Evolutionary conservation across 1,284 basidiomycete genomes (phyloP).

Genomic region (Sanghuangporus baumii): DNA sequence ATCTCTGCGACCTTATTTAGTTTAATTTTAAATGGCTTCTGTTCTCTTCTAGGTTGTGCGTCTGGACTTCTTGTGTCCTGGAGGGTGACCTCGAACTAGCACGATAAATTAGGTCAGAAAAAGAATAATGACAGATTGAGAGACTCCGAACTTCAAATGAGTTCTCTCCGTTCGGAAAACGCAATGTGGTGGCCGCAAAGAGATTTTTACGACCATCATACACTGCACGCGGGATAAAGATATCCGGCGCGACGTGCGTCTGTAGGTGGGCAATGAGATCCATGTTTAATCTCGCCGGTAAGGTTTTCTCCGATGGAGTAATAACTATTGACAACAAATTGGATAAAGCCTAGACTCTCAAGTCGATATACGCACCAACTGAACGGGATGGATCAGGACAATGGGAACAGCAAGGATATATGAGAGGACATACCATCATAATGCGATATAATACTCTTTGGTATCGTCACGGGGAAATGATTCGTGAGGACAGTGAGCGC

Average conservation of each 20-base stretch:
- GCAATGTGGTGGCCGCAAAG: slow-evolving; percentile 51
- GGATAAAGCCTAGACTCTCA: slow-evolving; percentile 12
- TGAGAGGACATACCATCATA: slow-evolving; percentile 56
- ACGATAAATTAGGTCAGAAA: slow-evolving; percentile 2
- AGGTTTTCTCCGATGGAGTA: slow-evolving; percentile 54
- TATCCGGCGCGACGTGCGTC: slow-evolving; percentile 42
- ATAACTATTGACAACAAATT: slow-evolving; percentile 41
- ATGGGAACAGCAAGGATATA: slow-evolving; percentile 2
- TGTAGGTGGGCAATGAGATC: slow-evolving; percentile 60
- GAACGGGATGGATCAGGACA: slow-evolving; percentile 4
- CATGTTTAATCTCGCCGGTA: slow-evolving; percentile 62
- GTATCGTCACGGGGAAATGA: slow-evolving; percentile 55
- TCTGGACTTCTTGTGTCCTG: slow-evolving; percentile 28
- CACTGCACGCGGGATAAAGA: slow-evolving; percentile 60
- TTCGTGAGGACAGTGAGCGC: slow-evolving; percentile 54
- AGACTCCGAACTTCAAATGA: slow-evolving; percentile 20
- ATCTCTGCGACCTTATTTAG: slow-evolving; percentile 67
- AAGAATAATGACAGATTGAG: not conserved
- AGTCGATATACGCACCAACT: slow-evolving; percentile 49
- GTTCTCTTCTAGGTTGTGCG: slow-evolving; percentile 28
- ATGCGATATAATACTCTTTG: slow-evolving; percentile 59
- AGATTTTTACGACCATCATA: slow-evolving; percentile 79
- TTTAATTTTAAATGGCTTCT: slow-evolving; percentile 57
- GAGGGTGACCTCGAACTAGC: slow-evolving; percentile 58
- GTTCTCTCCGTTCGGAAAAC: slow-evolving; percentile 49